Evolutionary conservation across 2,329 filamentous ascomycete species (phyloP), one percentile per base, ranked within the genome.

Genomic region (Diplodia mutila): DNA sequence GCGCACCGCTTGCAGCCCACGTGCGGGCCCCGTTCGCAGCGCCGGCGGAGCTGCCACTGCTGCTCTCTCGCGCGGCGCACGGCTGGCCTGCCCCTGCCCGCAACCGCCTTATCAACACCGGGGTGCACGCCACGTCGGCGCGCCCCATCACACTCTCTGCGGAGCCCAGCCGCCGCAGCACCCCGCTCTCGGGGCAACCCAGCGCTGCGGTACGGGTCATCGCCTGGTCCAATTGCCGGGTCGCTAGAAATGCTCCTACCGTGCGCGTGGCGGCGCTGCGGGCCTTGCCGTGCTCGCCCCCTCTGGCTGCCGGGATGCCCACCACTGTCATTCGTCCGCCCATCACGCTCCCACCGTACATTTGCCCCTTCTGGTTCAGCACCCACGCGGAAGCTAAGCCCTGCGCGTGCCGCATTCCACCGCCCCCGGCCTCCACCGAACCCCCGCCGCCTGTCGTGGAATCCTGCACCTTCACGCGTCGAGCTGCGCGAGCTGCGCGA

Each of bases 251-350:
- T 64, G 34, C 61, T 51, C 48, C 61, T 65, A 65, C 61, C 61
- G 32, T 65, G 48, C 61, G 61, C 49, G 61, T 65, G 61, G 61
- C 61, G 53, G 21, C 61, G 61, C 61, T 65, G 61, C 61, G 61
- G 61, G 61, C 61, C 61, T 54, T 65, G 61, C 61, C 61, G 61
- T 65, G 48, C 61, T 39, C 21, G 39, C 57, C 57, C 57, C 39
- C 42, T 32, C 57, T 63, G 59, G 25, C 34, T 48, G 9, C 59
- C 59, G 39, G 57, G 57, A 61, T 48, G 34, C 54, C 34, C 39
- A 18, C 21, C 54, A 25, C 23, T 32, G 39, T 48, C 57, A 59
- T 59, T 59, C 54, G 54, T 23, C 54, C 54, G 23, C 37, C 54
- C 37, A 29, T 8, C 37, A 39, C 29, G 32, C 53, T 57, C 32